These are phyloP conservation scores for Fusarium globosum DNA, from an alignment of 2,329 filamentous ascomycete genomes.

Conservation along the genomic window DNA sequence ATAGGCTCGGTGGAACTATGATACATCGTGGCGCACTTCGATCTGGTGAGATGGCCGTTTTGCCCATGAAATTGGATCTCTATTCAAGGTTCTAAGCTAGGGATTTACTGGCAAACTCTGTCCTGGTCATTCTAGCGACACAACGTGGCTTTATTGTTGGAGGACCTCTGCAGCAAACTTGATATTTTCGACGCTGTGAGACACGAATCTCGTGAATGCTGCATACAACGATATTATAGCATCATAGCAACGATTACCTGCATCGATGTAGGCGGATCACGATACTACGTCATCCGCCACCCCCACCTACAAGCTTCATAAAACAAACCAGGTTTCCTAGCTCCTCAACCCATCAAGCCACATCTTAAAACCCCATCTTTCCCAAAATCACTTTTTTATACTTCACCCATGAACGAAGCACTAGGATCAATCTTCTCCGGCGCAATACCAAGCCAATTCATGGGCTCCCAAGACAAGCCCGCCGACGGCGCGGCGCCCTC, in stretches of 20 bases:
- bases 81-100: no score
- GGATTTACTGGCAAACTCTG: no score
- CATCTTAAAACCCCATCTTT: constrained; percentile 5
- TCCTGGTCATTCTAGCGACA: accelerated
- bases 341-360: constrained; percentile 14
- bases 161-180: neutral
- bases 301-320: constrained; percentile 14
- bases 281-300: constrained; percentile 32
- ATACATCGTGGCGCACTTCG: accelerated
- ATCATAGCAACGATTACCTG: constrained; percentile 14
- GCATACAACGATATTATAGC: neutral
- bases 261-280: neutral
- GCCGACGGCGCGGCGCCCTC: constrained; percentile 6
- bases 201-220: neutral
- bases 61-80: no score
- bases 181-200: neutral
- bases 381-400: neutral
- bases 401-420: constrained; percentile 13
- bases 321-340: constrained; percentile 19
- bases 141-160: accelerated
- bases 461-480: constrained; percentile 12
- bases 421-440: constrained; percentile 20
- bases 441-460: constrained; percentile 25
- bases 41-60: no score
- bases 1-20: no score